These are phyloP conservation scores for Cryptococcus sp. DNA, from an alignment of 1,284 basidiomycete species.

Conservation along the genomic window DNA sequence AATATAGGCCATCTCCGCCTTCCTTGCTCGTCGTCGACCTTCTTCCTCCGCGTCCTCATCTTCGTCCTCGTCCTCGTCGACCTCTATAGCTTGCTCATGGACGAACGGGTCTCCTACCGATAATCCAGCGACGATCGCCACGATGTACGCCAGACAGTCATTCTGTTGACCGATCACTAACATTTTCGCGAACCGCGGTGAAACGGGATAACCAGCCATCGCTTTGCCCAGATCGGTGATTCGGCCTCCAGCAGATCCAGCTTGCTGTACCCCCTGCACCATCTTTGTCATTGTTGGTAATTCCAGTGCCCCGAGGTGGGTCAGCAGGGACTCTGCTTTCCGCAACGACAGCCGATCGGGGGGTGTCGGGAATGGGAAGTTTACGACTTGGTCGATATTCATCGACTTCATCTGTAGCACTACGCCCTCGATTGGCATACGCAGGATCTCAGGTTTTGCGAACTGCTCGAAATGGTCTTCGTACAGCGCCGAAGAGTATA, in stretches of 20 bases:
- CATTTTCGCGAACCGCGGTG: slow-evolving; percentile 93
- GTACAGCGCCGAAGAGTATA: slow-evolving; percentile 74
- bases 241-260: slow-evolving; percentile 58
- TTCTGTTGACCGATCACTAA: slow-evolving; percentile 89
- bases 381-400: slow-evolving; percentile 94
- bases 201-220: slow-evolving; percentile 92
- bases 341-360: slow-evolving; percentile 78
- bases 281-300: slow-evolving; percentile 52
- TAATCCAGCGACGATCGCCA: slow-evolving; percentile 86
- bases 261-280: slow-evolving; percentile 45
- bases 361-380: slow-evolving; percentile 98
- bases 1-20: slow-evolving; percentile 26
- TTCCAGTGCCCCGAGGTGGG: slow-evolving; percentile 79
- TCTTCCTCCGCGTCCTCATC: slow-evolving; percentile 50
- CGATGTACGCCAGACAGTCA: slow-evolving; percentile 86
- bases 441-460: slow-evolving; percentile 86
- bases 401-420: slow-evolving; percentile 99
- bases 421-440: slow-evolving; percentile 95
- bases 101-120: slow-evolving; percentile 97
- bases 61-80: slow-evolving; percentile 58
- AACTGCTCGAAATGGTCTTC: slow-evolving; percentile 91
- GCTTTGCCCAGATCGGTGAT: slow-evolving; percentile 86
- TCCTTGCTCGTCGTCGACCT: background rate
- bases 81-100: slow-evolving; percentile 68
- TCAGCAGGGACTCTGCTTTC: slow-evolving; percentile 80